Conservation (phyloP, 139 green algal species). For the Chlorella sp. region DNA sequence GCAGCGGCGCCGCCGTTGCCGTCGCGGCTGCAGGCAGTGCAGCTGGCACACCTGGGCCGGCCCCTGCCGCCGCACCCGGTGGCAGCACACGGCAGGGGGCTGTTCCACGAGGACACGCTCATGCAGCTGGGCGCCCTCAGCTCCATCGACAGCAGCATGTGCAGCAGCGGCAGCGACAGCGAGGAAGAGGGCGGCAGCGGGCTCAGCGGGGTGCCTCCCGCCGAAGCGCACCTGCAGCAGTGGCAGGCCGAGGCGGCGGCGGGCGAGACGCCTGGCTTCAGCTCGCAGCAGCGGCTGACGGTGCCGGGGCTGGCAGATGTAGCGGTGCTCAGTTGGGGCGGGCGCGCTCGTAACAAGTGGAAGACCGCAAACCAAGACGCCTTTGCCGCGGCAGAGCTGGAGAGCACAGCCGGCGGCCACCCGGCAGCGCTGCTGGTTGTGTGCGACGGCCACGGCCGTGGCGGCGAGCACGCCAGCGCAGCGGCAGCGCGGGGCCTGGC, state of each 20-base stretch:
- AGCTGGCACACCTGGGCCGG: too few relatives aligned
- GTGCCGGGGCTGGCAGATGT: constrained; percentile 3
- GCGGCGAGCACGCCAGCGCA: background rate
- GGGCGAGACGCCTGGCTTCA: background rate
- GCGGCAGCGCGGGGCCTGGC: constrained; percentile 5
- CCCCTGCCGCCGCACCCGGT: too few relatives aligned
- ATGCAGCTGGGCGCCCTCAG: too few relatives aligned
- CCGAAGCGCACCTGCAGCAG: background rate
- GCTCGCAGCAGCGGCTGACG: background rate
- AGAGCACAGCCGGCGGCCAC: too few relatives aligned
- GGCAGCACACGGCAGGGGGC: too few relatives aligned
- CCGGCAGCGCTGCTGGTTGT: background rate
- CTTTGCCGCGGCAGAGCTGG: background rate
- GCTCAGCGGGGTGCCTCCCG: too few relatives aligned
- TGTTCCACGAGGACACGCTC: too few relatives aligned
- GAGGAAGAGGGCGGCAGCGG: too few relatives aligned
- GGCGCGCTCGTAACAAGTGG: background rate
- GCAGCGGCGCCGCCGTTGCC: too few relatives aligned
- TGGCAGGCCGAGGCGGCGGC: background rate
- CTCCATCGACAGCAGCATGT: too few relatives aligned
- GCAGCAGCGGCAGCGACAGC: too few relatives aligned
- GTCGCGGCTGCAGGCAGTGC: too few relatives aligned
- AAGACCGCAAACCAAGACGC: constrained; percentile 23
- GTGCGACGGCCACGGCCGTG: constrained; percentile 7
- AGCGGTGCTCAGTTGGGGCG: background rate